Conservation (phyloP, 1,139 yeast species). For the Protomyces macrosporus region DNA sequence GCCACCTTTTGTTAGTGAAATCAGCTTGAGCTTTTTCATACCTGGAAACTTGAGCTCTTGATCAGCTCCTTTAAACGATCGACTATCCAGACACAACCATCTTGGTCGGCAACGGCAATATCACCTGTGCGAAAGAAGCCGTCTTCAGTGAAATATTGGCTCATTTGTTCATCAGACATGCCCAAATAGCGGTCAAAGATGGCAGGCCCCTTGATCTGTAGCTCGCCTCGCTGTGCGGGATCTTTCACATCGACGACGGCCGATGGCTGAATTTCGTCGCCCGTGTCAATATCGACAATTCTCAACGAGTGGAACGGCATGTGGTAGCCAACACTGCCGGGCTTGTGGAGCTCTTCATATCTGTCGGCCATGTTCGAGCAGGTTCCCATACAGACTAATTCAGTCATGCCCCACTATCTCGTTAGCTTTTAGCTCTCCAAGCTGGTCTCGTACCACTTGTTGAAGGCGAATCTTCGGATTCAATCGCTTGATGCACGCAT, state of each 20-base stretch:
- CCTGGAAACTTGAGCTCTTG: conserved; percentile 66
- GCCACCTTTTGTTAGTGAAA: conserved; percentile 44
- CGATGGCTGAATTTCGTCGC: conserved; percentile 44
- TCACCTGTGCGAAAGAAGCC: conserved; percentile 83
- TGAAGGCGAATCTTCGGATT: background rate
- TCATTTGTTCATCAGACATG: conserved; percentile 51
- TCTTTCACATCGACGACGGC: conserved; percentile 49
- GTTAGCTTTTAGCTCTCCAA: background rate
- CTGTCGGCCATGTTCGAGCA: conserved; percentile 61
- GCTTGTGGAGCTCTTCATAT: conserved; percentile 50
- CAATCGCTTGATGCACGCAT: conserved; percentile 32
- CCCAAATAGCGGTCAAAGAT: conserved; percentile 57
- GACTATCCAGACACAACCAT: conserved; percentile 52
- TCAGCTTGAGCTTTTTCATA: background rate
- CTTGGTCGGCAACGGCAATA: conserved; percentile 49
- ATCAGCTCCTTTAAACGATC: conserved; percentile 67
- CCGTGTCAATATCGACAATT: conserved; percentile 50
- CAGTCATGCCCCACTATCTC: conserved; percentile 74
- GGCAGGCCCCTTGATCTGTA: conserved; percentile 66
- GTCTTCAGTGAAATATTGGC: conserved; percentile 49
- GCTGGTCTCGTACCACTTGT: conserved; percentile 12
- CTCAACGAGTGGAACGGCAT: conserved; percentile 44
- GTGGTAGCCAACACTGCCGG: conserved; percentile 47
- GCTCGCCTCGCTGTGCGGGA: conserved; percentile 49
- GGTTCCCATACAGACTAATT: conserved; percentile 63